Evolutionary conservation across 352 stramenopile genomes (phyloP).

Genomic region (Globisporangium nagaii): DNA sequence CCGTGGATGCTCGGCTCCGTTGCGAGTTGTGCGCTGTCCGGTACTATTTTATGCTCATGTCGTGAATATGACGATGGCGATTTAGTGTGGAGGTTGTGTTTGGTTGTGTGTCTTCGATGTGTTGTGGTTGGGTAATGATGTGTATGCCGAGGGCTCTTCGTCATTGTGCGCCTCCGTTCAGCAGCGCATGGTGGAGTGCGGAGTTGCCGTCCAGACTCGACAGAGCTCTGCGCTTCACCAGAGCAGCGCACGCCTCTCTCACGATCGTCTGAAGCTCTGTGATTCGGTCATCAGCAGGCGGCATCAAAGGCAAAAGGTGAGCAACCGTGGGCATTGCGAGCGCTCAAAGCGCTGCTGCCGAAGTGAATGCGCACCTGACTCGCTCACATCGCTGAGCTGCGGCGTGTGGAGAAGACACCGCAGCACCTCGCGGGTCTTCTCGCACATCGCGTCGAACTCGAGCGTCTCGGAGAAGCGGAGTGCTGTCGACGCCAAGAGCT

Average conservation of each 20-base stretch:
- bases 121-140: too few species aligned
- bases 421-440: neutral
- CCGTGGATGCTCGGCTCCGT: too few species aligned
- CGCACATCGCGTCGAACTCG: neutral
- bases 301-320: too few species aligned
- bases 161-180: neutral
- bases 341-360: too few species aligned
- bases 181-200: neutral
- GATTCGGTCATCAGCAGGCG: neutral
- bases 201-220: neutral
- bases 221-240: neutral
- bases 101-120: too few species aligned
- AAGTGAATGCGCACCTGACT: conserved; percentile 1
- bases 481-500: neutral
- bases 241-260: neutral
- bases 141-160: too few species aligned
- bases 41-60: neutral
- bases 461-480: neutral
- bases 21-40: too few species aligned
- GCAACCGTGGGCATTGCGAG: too few species aligned
- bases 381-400: conserved; percentile 3
- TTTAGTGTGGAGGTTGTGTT: neutral
- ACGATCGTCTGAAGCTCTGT: neutral
- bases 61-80: neutral
- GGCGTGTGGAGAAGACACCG: conserved; percentile 2